These are phyloP conservation scores for Tetrapyrgos nigripes DNA, from an alignment of 1,284 basidiomycete genomes.

Conservation along the genomic window DNA sequence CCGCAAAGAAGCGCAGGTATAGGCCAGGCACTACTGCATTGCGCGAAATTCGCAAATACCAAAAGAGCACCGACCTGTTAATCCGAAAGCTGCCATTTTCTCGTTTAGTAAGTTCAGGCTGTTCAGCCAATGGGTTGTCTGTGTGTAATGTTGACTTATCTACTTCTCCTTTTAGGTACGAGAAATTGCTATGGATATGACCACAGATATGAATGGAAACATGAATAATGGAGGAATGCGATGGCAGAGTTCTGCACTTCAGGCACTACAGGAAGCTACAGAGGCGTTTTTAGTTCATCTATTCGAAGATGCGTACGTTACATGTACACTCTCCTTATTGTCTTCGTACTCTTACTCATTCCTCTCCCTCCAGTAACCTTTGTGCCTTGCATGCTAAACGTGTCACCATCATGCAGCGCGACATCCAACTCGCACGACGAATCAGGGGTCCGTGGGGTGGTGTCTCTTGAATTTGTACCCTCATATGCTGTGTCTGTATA, in stretches of 20 bases:
- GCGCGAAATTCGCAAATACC: constrained; percentile 92
- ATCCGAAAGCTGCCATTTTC: constrained; percentile 91
- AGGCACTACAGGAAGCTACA: constrained; percentile 93
- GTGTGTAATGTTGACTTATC: constrained; percentile 12
- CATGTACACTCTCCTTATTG: constrained; percentile 2
- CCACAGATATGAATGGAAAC: constrained; percentile 72
- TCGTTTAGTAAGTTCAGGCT: constrained; percentile 70
- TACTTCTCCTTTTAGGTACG: too few species aligned
- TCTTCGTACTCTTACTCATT: background rate
- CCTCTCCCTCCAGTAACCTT: constrained; percentile 72
- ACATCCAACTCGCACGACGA: constrained; percentile 95
- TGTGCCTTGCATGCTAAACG: constrained; percentile 98
- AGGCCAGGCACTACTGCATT: constrained; percentile 90
- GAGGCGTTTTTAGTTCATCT: constrained; percentile 94
- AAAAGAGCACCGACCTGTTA: constrained; percentile 90
- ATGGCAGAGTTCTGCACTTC: constrained; percentile 91
- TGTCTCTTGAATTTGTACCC: constrained; percentile 39
- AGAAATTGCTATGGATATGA: constrained; percentile 90
- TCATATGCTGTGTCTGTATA: constrained; percentile 8
- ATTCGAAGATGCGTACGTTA: constrained; percentile 93
- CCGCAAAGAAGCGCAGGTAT: constrained; percentile 67
- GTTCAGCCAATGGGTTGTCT: background rate
- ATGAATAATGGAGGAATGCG: constrained; percentile 69
- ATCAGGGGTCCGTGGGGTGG: constrained; percentile 88
- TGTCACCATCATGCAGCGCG: constrained; percentile 97